Base-by-base conservation (phyloP, 495 filamentous ascomycete species). In the Xanthoparmelia taractica region DNA sequence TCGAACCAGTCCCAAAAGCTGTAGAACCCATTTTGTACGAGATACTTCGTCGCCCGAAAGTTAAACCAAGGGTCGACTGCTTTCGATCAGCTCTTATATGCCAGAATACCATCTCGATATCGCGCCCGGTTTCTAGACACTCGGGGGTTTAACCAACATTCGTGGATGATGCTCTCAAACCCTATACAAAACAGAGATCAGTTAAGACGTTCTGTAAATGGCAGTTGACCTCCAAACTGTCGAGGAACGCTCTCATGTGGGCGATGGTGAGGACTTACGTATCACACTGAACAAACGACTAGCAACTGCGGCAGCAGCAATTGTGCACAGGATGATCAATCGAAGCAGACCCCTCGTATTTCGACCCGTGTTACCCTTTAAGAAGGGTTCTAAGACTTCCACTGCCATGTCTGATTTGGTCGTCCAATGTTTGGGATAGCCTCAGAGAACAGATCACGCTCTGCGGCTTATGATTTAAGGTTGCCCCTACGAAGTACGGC, bases 1-100 rank as follows among this genome's bases (percentile, higher is more conserved):
- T 99, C 95, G 72, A 99, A 99, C 95, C 95, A 99, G 77, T 99
- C 93, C 95, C 95, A 99, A 73, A 99, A 99, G 74, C 87, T 90
- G 75, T 96, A 95, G 77, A 99, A 97, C 63, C 95, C 95, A 83
- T 99, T 82, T 70, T 94, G 82, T 60, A 97, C 88, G 57, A 99
- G 83, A 69, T 99, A 97, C 78, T 97, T 97, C 57, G 95, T 97
- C 66, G 95, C 95, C 70, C 95, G 83, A 77, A 99, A 99, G 77
- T 99, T 99, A 77, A 99, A 99, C 95, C 95, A 99, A n/a, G 95
- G 95, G 76, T 99, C 94, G 77, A 97, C 94, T 97, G 68, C 41
- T 65, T 54, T 70, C 37, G 63, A 59, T 67, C 50, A 66, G 60
- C 58, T 60, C 10, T 40, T 62, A 57, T 61, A 55, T 69, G 68